Evolutionary conservation across 106 monocot genomes (phyloP).

Genomic region (Allium cepa): DNA sequence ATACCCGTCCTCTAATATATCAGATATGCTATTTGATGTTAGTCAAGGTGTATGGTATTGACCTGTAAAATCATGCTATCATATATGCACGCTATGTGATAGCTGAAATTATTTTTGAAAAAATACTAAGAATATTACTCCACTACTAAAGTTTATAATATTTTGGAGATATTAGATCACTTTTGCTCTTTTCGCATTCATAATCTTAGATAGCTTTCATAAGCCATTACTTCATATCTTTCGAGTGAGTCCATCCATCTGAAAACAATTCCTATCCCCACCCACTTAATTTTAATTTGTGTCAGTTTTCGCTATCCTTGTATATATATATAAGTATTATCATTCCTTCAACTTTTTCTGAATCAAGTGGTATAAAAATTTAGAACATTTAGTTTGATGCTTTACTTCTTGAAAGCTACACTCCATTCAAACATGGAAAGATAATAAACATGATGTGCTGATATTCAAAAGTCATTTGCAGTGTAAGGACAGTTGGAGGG

Average conservation of each 20-base stretch:
- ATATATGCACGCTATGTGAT: no score
- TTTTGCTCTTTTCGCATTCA: background rate
- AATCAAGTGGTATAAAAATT: slow-evolving; percentile 2
- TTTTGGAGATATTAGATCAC: no score
- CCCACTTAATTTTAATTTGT: background rate
- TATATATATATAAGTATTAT: background rate
- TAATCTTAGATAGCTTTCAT: background rate
- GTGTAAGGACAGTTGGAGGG: slow-evolving; percentile 2
- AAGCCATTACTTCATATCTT: background rate
- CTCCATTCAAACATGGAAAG: background rate
- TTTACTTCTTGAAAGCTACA: slow-evolving; percentile 1
- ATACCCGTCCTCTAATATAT: no score
- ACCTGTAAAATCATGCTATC: no score
- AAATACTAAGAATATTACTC: no score
- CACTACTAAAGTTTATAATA: no score
- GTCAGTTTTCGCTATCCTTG: no score
- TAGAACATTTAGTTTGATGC: background rate
- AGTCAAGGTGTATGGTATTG: no score
- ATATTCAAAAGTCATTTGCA: background rate
- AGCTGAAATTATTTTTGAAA: no score
- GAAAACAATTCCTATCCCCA: slow-evolving; percentile 1
- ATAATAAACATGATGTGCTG: background rate
- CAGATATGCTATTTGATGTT: no score
- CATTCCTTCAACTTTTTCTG: background rate
- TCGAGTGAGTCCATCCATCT: background rate